phyloP scores from a whole-genome alignment of 768 basidiomycete species.

The Xerocomellus dryophilus region DNA sequence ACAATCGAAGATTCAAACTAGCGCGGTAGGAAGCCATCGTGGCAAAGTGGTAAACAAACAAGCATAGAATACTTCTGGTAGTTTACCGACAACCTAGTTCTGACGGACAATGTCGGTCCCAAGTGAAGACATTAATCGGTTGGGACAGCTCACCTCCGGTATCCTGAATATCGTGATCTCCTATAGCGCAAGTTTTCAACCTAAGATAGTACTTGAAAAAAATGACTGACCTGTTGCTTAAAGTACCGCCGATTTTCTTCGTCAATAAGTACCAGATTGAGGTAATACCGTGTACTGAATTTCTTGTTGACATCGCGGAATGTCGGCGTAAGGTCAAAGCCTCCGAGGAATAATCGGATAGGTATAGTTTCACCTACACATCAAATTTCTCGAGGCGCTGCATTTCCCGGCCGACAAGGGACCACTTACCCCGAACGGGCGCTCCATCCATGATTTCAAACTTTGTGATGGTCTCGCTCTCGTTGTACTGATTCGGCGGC shows the following conservation, averaged over 20 bases:
- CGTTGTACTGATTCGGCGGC: constrained; percentile 99
- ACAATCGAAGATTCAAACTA: constrained; percentile 5
- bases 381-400: neutral
- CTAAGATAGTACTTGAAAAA: neutral
- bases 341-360: constrained; percentile 94
- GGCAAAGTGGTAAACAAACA: constrained; percentile 5
- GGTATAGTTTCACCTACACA: constrained; percentile 93
- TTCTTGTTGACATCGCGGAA: constrained; percentile 99
- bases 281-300: constrained; percentile 94
- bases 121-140: neutral
- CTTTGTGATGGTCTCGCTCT: constrained; percentile 98
- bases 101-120: constrained; percentile 15
- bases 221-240: constrained; percentile 76
- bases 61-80: neutral
- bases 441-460: constrained; percentile 99
- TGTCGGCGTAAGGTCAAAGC: constrained; percentile 97
- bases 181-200: constrained; percentile 30
- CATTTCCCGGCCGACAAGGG: neutral
- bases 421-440: constrained; percentile 78
- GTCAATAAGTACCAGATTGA: constrained; percentile 95
- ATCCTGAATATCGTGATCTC: constrained; percentile 91
- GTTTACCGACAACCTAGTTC: constrained; percentile 32
- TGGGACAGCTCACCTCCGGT: constrained; percentile 60
- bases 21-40: neutral
- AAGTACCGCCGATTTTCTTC: constrained; percentile 98